Evolutionary conservation across 345 rosid genomes (phyloP).

Genomic region (Acer yangbiense): DNA sequence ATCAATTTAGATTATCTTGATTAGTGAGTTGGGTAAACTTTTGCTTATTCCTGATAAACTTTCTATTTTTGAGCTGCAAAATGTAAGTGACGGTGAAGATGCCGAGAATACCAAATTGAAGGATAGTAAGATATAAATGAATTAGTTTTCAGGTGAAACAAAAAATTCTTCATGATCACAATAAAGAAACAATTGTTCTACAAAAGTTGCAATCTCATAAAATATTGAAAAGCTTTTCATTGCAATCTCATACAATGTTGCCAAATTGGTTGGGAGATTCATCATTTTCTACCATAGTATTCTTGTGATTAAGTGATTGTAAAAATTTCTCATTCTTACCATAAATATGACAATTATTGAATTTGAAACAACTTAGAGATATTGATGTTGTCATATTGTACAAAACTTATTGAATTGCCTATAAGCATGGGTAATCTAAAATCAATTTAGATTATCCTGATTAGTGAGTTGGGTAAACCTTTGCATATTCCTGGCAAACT

Average conservation of each 20-base stretch:
- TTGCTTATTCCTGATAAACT: constrained; percentile 29
- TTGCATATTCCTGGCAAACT: constrained; percentile 30
- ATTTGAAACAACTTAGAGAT: constrained; percentile 41
- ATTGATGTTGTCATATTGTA: constrained; percentile 33
- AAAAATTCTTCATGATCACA: constrained; percentile 14
- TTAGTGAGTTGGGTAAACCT: constrained; percentile 34
- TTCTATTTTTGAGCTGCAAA: constrained; percentile 32
- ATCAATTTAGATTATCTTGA: constrained; percentile 39
- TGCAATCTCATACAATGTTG: constrained; percentile 33
- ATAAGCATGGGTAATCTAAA: constrained; percentile 24
- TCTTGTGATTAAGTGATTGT: constrained; percentile 26
- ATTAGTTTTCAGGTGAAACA: constrained; percentile 32
- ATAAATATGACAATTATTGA: too few species aligned
- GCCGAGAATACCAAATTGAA: constrained; percentile 32
- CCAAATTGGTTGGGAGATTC: constrained; percentile 39
- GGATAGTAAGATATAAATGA: constrained; percentile 30
- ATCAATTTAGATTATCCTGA: constrained; percentile 38
- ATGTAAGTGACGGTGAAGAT: constrained; percentile 30
- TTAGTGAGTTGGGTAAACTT: constrained; percentile 33
- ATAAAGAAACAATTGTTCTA: constrained; percentile 9
- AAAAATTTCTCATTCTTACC: too few species aligned
- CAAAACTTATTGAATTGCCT: constrained; percentile 36
- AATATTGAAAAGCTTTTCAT: constrained; percentile 30
- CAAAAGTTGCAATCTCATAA: constrained; percentile 24
- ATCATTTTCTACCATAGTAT: constrained; percentile 25